Evolutionary conservation across 805 yeast genomes (phyloP).

Genomic region (Myxozyma melibiosi): DNA sequence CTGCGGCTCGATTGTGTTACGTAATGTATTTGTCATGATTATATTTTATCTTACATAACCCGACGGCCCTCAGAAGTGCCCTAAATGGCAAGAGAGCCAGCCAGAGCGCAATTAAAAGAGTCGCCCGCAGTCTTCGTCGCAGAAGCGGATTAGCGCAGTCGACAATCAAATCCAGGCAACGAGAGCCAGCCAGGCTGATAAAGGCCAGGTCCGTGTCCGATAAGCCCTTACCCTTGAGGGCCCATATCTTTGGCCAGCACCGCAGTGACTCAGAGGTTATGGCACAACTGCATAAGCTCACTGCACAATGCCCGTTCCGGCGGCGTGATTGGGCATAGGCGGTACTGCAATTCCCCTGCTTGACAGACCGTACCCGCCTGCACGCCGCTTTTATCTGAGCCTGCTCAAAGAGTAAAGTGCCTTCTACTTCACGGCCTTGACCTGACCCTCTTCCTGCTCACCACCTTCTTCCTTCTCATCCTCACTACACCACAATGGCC

Average conservation of each 20-base stretch:
- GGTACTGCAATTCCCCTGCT: constrained; percentile 6
- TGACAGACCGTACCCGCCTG: not conserved
- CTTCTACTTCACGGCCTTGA: constrained; percentile 12
- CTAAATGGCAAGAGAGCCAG: no score
- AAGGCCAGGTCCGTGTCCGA: constrained; percentile 13
- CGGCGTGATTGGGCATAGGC: constrained; percentile 21
- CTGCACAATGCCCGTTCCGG: constrained; percentile 4
- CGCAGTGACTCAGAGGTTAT: not conserved
- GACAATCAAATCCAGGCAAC: not conserved
- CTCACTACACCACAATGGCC: constrained; percentile 23
- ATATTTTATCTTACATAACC: no score
- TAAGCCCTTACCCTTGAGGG: not conserved
- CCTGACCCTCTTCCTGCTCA: constrained; percentile 1
- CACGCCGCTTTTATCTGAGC: constrained; percentile 13
- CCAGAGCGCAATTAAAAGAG: no score
- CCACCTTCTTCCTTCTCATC: not conserved
- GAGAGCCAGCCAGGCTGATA: not conserved
- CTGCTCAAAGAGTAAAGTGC: not conserved
- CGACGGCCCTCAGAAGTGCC: no score
- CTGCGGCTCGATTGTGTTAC: no score
- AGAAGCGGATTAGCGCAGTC: no score
- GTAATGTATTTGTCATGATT: no score
- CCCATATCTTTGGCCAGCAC: not conserved
- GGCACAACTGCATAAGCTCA: not conserved
- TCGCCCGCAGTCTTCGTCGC: no score